Evolutionary conservation across 257 asterid species (phyloP), one percentile per base, ranked within the genome.

Genomic region (Verbena officinalis): DNA sequence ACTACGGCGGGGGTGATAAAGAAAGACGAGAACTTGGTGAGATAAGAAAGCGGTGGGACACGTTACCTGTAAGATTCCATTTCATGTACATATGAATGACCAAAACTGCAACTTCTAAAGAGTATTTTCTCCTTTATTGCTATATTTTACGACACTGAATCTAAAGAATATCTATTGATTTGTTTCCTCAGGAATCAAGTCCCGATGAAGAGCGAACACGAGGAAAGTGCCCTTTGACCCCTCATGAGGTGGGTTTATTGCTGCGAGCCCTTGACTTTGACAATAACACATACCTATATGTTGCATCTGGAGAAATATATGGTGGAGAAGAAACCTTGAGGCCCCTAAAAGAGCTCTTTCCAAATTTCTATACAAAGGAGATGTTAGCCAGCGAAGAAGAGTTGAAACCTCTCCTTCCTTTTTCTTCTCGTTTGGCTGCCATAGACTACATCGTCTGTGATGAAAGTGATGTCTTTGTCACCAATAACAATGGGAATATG

Each of bases 401-500:
- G 76, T 74, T 94, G 70, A 75, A 80, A 62, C 72, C 91, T 15
- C 84, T 90, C 77, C 79, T 88, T 76, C 86, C 92, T 55, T 94
- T 72, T 69, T 86, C 99, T 73, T 94, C 99, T 55, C 99, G 96
- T 27, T 80, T 94, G 82, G 99, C 99, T 64, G 97, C 99, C 44
- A 68, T 88, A 27, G 98, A 94, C 76, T 90, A 90, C 83, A 82
- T 85, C 51, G 99, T 90, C 34, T 88, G 95, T 54, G 97, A 94
- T 60, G 97, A 90, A 78, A 90, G 99, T 73, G 97, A 94, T 74
- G 99, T 94, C 65, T 94, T 94, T 69, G 90, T 86, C 73, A 88
- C 99, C 40, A 94, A 94, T 80, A 94, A 94, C 78, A 94, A 94
- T 0, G 99, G 99, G 64, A 94, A 94, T 78, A 94, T 94, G 99